Evolutionary conservation across 768 basidiomycete species (phyloP), one percentile per base, ranked within the genome.

Genomic region (Russula virescens): DNA sequence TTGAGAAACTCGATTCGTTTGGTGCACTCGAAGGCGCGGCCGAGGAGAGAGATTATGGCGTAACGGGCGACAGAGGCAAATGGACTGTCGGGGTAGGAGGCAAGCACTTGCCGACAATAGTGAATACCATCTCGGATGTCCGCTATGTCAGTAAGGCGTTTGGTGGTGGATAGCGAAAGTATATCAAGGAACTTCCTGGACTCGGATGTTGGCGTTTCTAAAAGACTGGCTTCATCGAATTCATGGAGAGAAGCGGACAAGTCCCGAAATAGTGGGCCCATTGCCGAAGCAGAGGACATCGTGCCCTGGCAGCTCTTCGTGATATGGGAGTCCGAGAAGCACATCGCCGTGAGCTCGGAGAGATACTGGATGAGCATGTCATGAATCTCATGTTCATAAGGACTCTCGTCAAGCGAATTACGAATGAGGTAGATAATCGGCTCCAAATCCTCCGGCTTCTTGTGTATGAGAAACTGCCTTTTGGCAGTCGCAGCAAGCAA

Each of bases 401-500:
- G 7, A 31, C 19, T n/a, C 2, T 19, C 16, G 1, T 26, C 9
- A n/a, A 55, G 54, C 10, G 13, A 46, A 18, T 16, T n/a, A 47
- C 55, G 55, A 47, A 46, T n/a, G 21, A 28, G 43, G 28, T 5
- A 23, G 16, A 56, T 56, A 7, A 43, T 26, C n/a, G 34, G 42
- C 55, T 56, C 55, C 13, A 47, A 34, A 16, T 56, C n/a, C 45
- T 47, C 55, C 26, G 45, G 55, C 11, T 56, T 56, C 54, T 19
- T 19, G 10, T 19, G 42, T 1, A n/a, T 19, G 25, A 9, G 0
- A 4, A 46, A 13, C 6, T 38, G 54, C 7, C 1, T 18, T 8
- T 18, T 40, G 10, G 54, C 26, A 23, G 45, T 16, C 28, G 13
- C 3, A 5, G 45, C 25, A 13, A 34, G 2, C n/a, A 46, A 6